Evolutionary conservation across 2,329 filamentous ascomycete species (phyloP).

Genomic region (Alternaria angustiovoidea): DNA sequence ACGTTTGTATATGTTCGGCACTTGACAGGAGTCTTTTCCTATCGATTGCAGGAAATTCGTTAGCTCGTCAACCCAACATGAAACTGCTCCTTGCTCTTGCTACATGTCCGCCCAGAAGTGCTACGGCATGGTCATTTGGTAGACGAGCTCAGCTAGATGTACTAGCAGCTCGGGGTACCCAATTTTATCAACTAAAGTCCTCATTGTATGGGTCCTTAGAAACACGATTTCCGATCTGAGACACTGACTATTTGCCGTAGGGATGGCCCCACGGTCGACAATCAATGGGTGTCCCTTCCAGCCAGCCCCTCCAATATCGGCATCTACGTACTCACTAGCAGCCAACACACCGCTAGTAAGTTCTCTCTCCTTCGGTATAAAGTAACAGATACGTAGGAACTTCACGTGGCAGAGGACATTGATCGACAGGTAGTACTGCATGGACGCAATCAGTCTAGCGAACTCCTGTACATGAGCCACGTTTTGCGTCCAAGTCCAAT

Average conservation of each 20-base stretch:
- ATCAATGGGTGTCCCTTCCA: slow-evolving; percentile 36
- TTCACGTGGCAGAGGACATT: slow-evolving; percentile 39
- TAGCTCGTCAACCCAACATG: slow-evolving; percentile 21
- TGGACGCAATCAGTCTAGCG: slow-evolving; percentile 24
- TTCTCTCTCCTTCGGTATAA: slow-evolving; percentile 40
- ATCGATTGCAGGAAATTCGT: background rate
- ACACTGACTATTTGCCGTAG: slow-evolving; percentile 15
- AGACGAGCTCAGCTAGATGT: slow-evolving; percentile 26
- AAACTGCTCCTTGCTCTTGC: slow-evolving; percentile 29
- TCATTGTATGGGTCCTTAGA: slow-evolving; percentile 33
- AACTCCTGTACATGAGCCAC: slow-evolving; percentile 37
- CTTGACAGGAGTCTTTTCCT: background rate
- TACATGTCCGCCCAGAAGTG: slow-evolving; percentile 28
- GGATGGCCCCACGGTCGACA: slow-evolving; percentile 27
- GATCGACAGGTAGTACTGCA: slow-evolving; percentile 40
- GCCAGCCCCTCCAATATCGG: slow-evolving; percentile 18
- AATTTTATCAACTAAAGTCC: slow-evolving; percentile 33
- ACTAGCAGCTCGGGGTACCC: slow-evolving; percentile 25
- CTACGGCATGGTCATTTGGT: slow-evolving; percentile 28
- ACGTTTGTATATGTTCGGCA: slow-evolving; percentile 5
- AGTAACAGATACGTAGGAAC: slow-evolving; percentile 32
- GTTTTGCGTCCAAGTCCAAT: slow-evolving; percentile 29
- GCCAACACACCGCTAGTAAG: slow-evolving; percentile 28
- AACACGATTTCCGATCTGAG: background rate
- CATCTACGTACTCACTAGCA: slow-evolving; percentile 26